These are phyloP conservation scores for Colletotrichum sp. DNA, from an alignment of 2,329 filamentous ascomycete genomes.

Conservation along the genomic window DNA sequence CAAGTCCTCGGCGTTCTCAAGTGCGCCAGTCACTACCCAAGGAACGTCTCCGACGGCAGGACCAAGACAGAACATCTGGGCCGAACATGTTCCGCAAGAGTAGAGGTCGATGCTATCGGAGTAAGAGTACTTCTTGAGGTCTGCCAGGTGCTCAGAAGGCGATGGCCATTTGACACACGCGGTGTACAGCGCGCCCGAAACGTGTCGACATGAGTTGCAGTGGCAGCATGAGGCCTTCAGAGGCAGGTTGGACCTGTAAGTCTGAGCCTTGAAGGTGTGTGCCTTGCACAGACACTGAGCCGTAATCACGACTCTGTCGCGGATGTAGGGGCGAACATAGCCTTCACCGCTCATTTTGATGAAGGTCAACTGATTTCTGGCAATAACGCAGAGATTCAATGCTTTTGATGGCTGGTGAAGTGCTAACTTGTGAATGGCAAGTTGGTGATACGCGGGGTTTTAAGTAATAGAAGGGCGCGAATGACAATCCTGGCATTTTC, in stretches of 20 bases:
- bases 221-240: conserved; percentile 49
- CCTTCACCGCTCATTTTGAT: background rate
- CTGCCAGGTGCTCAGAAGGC: conserved; percentile 26
- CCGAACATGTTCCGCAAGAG: conserved; percentile 50
- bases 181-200: conserved; percentile 47
- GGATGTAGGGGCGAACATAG: background rate
- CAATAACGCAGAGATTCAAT: fast-evolving
- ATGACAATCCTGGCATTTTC: background rate
- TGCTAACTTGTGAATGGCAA: background rate
- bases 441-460: background rate
- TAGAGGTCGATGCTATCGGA: conserved; percentile 34
- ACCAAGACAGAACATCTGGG: conserved; percentile 44
- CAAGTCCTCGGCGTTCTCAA: conserved; percentile 37
- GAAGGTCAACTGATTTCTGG: too few species aligned
- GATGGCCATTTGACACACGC: conserved; percentile 40
- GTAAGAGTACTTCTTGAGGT: conserved; percentile 42
- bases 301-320: background rate
- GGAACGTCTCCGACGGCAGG: conserved; percentile 10
- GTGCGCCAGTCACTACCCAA: conserved; percentile 41
- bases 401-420: background rate
- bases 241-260: conserved; percentile 44
- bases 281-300: conserved; percentile 49
- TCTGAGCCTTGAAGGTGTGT: conserved; percentile 44
- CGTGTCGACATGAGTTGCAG: conserved; percentile 54
- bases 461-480: background rate